These are phyloP conservation scores for Talaromyces islandicus DNA, from an alignment of 2,329 filamentous ascomycete species.

Conservation along the genomic window DNA sequence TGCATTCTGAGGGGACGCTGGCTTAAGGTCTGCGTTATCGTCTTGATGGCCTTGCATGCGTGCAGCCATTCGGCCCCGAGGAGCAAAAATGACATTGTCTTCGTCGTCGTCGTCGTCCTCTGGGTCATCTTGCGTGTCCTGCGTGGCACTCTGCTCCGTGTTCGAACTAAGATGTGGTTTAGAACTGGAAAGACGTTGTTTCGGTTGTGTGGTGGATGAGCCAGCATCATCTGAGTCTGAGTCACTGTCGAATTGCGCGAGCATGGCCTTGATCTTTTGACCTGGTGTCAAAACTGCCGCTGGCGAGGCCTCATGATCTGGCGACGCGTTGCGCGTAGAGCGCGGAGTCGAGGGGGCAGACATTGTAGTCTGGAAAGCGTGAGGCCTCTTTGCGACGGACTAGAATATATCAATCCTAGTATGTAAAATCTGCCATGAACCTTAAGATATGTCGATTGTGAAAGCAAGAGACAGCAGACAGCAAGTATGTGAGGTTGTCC, in stretches of 20 bases:
- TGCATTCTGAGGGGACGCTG: constrained; percentile 15
- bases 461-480: neutral
- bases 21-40: constrained; percentile 11
- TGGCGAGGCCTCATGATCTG: constrained; percentile 1
- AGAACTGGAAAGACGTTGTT: neutral
- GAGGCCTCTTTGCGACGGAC: neutral
- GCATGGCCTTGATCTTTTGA: constrained; percentile 9
- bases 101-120: constrained; percentile 24
- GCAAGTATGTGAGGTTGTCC: neutral
- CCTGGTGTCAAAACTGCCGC: constrained; percentile 5
- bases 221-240: constrained; percentile 3
- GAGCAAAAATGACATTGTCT: constrained; percentile 46
- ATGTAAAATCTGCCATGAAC: too few relatives aligned
- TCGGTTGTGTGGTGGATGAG: neutral
- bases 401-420: neutral
- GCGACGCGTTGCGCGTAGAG: constrained; percentile 8
- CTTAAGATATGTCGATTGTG: neutral
- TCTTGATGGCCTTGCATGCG: constrained; percentile 48
- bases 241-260: constrained; percentile 7
- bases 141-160: neutral
- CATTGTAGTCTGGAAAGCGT: neutral
- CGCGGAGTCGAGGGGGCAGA: constrained; percentile 10
- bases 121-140: neutral
- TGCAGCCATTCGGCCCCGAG: constrained; percentile 59
- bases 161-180: neutral